Percentiles rank a stretch among this genome's conserved stretches.
These are phyloP conservation scores for Trichoderma gamsii DNA, from an alignment of 495 filamentous ascomycete genomes.

Conservation along the genomic window DNA sequence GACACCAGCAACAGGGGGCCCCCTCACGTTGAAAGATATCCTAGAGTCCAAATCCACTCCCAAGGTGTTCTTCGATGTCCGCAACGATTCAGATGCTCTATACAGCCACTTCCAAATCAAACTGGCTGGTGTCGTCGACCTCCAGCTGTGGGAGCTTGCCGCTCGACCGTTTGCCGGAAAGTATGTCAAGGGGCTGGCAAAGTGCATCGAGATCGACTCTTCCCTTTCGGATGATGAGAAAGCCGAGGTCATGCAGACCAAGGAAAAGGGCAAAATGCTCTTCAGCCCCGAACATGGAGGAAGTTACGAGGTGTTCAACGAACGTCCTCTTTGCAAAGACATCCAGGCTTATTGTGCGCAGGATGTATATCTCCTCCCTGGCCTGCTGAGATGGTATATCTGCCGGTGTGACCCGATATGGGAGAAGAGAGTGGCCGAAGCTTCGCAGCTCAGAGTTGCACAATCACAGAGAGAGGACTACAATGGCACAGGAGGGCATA, in stretches of 20 bases:
- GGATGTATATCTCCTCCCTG: conserved; percentile 41
- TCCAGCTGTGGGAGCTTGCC: conserved; percentile 54
- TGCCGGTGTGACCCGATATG: not conserved
- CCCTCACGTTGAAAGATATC: conserved; percentile 42
- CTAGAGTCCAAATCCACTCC: conserved; percentile 40
- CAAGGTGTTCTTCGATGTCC: conserved; percentile 53
- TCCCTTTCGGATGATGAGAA: not conserved
- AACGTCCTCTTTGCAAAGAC: conserved; percentile 38
- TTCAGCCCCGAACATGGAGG: conserved; percentile 41
- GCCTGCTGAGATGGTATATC: conserved; percentile 27
- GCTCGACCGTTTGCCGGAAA: conserved; percentile 26
- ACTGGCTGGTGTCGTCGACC: conserved; percentile 40
- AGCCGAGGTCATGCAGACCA: conserved; percentile 31
- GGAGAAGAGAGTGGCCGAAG: not conserved
- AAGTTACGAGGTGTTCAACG: conserved; percentile 45
- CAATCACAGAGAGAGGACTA: not conserved
- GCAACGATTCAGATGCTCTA: conserved; percentile 53
- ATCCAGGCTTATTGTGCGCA: conserved; percentile 43
- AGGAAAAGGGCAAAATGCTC: conserved; percentile 34
- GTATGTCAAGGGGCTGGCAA: conserved; percentile 34
- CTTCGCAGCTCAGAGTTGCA: not conserved
- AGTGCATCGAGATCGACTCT: conserved; percentile 36
- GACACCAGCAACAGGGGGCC: conserved; percentile 22
- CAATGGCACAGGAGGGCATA: not conserved
- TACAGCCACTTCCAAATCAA: conserved; percentile 37